A percentile compares a stretch with the other conserved stretches of the same genome.
These are phyloP conservation scores for Diaporthe australafricana DNA, from an alignment of 2,329 filamentous ascomycete species.

Conservation along the genomic window DNA sequence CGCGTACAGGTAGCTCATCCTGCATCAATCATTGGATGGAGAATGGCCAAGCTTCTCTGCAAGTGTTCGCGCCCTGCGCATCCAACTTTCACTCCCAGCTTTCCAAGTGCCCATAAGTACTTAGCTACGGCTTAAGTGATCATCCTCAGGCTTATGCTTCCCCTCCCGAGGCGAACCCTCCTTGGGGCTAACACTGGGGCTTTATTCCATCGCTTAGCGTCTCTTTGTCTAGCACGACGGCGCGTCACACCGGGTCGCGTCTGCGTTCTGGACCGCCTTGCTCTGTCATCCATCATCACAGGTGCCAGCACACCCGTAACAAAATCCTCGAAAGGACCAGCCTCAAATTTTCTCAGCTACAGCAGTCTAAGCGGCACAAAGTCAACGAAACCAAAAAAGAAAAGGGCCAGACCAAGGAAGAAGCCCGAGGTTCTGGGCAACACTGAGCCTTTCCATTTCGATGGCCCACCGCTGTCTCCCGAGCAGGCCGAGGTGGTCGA, in stretches of 20 bases:
- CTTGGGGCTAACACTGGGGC: background rate
- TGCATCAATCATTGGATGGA: too few relatives aligned
- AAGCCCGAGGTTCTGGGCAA: background rate
- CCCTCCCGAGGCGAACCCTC: background rate
- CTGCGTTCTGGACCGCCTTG: background rate
- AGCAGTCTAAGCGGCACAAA: background rate
- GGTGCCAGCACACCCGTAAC: background rate
- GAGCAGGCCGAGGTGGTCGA: conserved; percentile 63
- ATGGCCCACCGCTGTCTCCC: conserved; percentile 51
- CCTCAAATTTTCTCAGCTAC: background rate
- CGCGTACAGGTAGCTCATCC: too few relatives aligned
- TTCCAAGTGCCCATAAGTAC: background rate
- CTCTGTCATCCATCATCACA: background rate
- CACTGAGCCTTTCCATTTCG: background rate
- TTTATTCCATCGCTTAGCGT: background rate
- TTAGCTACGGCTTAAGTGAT: background rate
- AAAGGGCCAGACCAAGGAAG: background rate
- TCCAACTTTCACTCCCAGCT: background rate
- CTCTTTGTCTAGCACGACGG: background rate
- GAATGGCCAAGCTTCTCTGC: too few relatives aligned
- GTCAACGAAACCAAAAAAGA: too few relatives aligned
- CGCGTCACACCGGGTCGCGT: background rate
- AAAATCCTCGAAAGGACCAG: background rate
- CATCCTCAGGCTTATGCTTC: background rate
- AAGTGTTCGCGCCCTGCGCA: background rate